Evolutionary conservation across 495 filamentous ascomycete species (phyloP), one percentile per base, ranked within the genome.

Genomic region (Penicillium riverlandense): DNA sequence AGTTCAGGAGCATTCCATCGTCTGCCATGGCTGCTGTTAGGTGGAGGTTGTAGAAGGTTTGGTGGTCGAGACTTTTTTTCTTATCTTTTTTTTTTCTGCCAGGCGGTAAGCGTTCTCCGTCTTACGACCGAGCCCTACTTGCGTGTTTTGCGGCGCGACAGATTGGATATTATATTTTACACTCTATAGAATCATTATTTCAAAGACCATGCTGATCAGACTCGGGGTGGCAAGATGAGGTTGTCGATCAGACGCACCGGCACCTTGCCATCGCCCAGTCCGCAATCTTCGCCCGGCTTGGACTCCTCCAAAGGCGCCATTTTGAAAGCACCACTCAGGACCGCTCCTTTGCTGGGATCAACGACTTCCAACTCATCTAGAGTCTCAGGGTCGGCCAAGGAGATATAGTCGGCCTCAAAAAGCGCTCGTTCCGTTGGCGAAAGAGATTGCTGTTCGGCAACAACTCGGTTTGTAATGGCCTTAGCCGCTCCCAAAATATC

Each of bases 1-100:
- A 96, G 60, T 98, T 97, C 61, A 96, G 73, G 38, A 96, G 77
- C 79, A 98, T 84, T 40, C 88, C 89, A 83, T 95, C 86, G 70
- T 96, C 89, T 14, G 88, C 88, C 90, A 96, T 96, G 47, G 30
- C 8, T 11, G 29, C 13, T 29, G 29, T 11, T 37, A 28, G 41
- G 37, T 40, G 40, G 28, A 22, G 27, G 30, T 33, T 38, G 34
- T 34, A 27, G 38, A 28, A 35, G 43, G 31, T 29, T 43, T 41
- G 22, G 22, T 48, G 42, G 47, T 50, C 57, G 14, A 33, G 39
- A 31, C 40, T 34, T 14, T 44, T 52, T 44, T 37, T 35, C 48
- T 53, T 41, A 40, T 58, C 54, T 61, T 62, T 58, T 55, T 55
- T n/a, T n/a, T 48, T 51, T 42, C 45, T 41, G 49, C 47, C 46